These are phyloP conservation scores for Fraxinus anomala DNA, from an alignment of 257 asterid genomes.

Conservation along the genomic window DNA sequence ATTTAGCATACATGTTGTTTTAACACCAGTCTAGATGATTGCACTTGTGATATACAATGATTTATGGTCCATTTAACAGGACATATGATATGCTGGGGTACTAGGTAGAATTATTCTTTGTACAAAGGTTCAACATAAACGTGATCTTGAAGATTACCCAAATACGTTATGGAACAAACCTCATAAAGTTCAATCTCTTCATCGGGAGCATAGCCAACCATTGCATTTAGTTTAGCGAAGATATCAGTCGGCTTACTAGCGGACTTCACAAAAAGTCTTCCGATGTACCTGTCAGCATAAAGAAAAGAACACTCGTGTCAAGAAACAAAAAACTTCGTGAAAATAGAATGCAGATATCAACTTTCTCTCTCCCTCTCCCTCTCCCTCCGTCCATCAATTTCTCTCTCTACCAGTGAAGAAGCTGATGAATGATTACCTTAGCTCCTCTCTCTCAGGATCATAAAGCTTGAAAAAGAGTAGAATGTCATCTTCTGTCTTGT, in stretches of 20 bases:
- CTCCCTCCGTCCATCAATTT: background rate
- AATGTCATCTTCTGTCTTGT: conserved; percentile 46
- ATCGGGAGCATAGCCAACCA: conserved; percentile 48
- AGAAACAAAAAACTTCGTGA: background rate
- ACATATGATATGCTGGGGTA: no score
- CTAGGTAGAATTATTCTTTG: no score
- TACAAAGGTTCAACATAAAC: background rate
- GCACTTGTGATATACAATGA: no score
- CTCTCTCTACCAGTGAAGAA: background rate
- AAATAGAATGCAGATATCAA: background rate
- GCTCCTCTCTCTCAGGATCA: conserved; percentile 54
- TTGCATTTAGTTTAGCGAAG: conserved; percentile 43
- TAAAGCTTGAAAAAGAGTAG: conserved; percentile 57
- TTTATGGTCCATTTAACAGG: no score
- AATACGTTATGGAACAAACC: conserved; percentile 35
- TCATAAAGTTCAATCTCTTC: conserved; percentile 53
- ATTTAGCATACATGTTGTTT: no score
- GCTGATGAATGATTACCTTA: conserved; percentile 37
- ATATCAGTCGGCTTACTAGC: conserved; percentile 42
- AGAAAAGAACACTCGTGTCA: background rate
- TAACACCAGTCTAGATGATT: no score
- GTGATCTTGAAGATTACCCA: background rate
- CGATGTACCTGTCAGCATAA: conserved; percentile 39
- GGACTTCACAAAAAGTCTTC: conserved; percentile 46
- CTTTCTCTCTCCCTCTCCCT: background rate